A percentile compares a stretch with the other conserved stretches of the same genome.
phyloP scores from a whole-genome alignment of 2,329 filamentous ascomycete species.

The Daldinia sp. region DNA sequence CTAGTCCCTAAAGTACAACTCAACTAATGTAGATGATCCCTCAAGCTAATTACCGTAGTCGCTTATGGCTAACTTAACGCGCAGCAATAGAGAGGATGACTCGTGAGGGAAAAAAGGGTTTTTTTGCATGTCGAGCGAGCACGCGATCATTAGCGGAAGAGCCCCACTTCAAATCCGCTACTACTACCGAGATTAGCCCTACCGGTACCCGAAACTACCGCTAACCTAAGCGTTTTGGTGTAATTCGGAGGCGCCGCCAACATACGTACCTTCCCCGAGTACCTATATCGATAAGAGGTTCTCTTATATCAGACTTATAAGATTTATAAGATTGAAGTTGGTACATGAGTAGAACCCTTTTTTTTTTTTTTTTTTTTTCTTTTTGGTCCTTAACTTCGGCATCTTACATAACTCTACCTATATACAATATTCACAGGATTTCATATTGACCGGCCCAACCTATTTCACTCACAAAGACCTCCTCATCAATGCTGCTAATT shows the following conservation, averaged over 20 bases:
- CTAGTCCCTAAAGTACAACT: neutral
- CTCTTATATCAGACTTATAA: neutral
- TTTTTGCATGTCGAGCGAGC: conserved; percentile 33
- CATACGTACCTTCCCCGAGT: neutral
- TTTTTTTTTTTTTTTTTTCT: neutral
- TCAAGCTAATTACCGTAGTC: conserved; percentile 6
- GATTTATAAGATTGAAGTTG: neutral
- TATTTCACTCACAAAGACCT: neutral
- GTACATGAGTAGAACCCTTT: neutral
- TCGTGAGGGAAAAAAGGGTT: conserved; percentile 26
- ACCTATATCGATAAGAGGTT: neutral
- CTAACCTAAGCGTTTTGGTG: conserved; percentile 14
- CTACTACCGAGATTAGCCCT: conserved; percentile 20
- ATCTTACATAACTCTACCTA: neutral
- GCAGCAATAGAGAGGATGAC: conserved; percentile 2
- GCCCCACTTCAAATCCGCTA: conserved; percentile 30
- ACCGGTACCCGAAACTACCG: conserved; percentile 19
- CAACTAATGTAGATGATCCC: neutral
- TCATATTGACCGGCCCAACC: neutral
- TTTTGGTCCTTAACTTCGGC: neutral
- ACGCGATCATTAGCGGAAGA: conserved; percentile 31
- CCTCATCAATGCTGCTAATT: neutral
- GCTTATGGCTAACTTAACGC: neutral
- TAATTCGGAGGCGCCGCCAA: neutral
- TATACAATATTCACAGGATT: neutral